Evolutionary conservation across 139 green algal genomes (phyloP), one percentile per base, ranked within the genome.

Genomic region (Micromonas pusilla): DNA sequence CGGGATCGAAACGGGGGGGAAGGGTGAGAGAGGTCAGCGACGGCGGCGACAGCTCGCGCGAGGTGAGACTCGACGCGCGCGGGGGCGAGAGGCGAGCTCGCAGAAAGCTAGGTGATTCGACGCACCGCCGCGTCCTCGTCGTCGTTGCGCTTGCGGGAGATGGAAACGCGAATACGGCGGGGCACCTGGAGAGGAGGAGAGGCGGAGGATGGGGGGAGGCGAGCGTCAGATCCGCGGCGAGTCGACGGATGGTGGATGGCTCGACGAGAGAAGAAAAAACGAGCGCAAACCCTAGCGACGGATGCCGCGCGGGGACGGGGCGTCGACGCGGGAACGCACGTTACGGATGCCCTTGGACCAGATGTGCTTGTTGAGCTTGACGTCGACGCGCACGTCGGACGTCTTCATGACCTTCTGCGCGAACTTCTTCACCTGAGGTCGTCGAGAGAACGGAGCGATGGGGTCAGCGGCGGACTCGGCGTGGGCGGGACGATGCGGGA

Each of bases 291-390:
- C 26, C 62, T 36, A 30, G n/a, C 4, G 5, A 4, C 60, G 13
- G 62, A 28, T 16, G 62, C 13, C 13, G 65, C 32, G 33, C 25
- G n/a, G 13, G 6, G n/a, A 9, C 6, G 32, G 34, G 39, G 39
- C 70, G 39, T 9, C 28, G 23, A 64, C 30, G 6, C 21, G 23
- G 67, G 20, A 52, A 66, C 70, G 25, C n/a, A 78, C 92, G 80
- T 96, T 97, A 73, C 84, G 87, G 80, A 99, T 91, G 67, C 95
- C 95, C 76, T 88, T 89, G 83, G 83, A 90, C 96, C 96, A 99
- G 28, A 99, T 87, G 1, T 88, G 87, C 90, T 98, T 99, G 92
- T 99, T 99, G 5, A 99, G 92, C 87, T 96, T 96, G 23, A 97
- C 93, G 84, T 99, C 96, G 36, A 99, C 66, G 66, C 94, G 88